Evolutionary conservation across 2,329 filamentous ascomycete species (phyloP).

Genomic region (Berkeleyomyces basicola): DNA sequence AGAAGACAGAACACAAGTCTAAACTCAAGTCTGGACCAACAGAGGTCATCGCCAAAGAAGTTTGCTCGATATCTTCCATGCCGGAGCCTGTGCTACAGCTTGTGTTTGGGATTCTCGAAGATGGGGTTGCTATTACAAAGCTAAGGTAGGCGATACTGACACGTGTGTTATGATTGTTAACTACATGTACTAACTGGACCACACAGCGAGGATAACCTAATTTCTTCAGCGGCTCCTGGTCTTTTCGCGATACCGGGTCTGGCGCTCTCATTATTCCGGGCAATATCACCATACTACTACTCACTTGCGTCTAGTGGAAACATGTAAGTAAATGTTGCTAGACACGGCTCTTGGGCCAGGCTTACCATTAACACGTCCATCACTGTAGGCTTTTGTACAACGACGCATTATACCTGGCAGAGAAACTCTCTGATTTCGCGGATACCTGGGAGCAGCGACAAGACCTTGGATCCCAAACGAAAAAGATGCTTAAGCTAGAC

Average conservation of each 20-base stretch:
- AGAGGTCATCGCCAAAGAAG: constrained; percentile 67
- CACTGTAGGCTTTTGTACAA: constrained; percentile 45
- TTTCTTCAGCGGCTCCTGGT: constrained; percentile 50
- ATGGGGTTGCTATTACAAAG: constrained; percentile 42
- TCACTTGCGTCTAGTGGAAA: constrained; percentile 42
- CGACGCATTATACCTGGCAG: constrained; percentile 46
- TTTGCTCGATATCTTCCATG: constrained; percentile 75
- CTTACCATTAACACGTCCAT: neutral
- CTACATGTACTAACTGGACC: constrained; percentile 18
- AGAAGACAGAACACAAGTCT: constrained; percentile 11
- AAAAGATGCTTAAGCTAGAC: constrained; percentile 39
- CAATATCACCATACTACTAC: constrained; percentile 61
- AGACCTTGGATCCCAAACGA: constrained; percentile 33
- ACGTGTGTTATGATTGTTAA: neutral
- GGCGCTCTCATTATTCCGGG: constrained; percentile 61
- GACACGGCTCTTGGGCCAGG: neutral
- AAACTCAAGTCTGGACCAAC: constrained; percentile 25
- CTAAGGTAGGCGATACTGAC: constrained; percentile 27
- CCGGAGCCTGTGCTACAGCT: constrained; percentile 61
- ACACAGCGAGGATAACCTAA: constrained; percentile 31
- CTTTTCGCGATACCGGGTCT: constrained; percentile 58
- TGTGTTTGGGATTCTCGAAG: constrained; percentile 42
- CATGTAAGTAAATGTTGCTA: constrained; percentile 33
- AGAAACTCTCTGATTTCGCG: constrained; percentile 34
- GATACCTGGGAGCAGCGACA: constrained; percentile 35